phyloP scores from a whole-genome alignment of 176 grass and related monocot genomes.

The Cymbopogon citratus region DNA sequence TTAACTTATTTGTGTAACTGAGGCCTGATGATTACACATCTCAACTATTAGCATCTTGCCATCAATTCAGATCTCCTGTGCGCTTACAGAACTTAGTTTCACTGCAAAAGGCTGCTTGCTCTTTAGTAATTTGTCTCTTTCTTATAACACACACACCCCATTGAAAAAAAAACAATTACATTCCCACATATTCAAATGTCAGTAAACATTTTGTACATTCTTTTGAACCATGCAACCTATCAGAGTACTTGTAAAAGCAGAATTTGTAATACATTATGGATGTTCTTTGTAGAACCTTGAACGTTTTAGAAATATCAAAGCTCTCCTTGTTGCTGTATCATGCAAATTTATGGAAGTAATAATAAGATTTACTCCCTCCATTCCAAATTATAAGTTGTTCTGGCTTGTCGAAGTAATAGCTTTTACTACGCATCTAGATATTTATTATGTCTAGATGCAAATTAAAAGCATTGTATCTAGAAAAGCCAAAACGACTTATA shows the following conservation, averaged over 20 bases:
- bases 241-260: neutral
- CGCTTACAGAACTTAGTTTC: neutral
- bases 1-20: too few relatives aligned
- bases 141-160: neutral
- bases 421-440: neutral
- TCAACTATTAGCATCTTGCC: neutral
- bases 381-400: neutral
- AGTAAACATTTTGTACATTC: neutral
- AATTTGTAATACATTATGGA: neutral
- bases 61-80: slow-evolving; percentile 11
- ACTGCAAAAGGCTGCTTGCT: slow-evolving; percentile 3
- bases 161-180: neutral
- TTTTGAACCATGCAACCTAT: neutral
- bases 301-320: neutral
- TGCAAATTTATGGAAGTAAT: slow-evolving; percentile 3
- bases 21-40: neutral
- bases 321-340: neutral
- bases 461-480: neutral
- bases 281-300: neutral
- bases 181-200: neutral
- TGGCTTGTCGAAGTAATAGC: neutral
- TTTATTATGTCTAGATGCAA: neutral
- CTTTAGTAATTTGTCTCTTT: neutral
- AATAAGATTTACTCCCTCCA: neutral
- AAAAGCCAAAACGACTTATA: too few relatives aligned